Evolutionary conservation across 2,329 filamentous ascomycete species (phyloP).

Genomic region (Fusarium incarnatum): DNA sequence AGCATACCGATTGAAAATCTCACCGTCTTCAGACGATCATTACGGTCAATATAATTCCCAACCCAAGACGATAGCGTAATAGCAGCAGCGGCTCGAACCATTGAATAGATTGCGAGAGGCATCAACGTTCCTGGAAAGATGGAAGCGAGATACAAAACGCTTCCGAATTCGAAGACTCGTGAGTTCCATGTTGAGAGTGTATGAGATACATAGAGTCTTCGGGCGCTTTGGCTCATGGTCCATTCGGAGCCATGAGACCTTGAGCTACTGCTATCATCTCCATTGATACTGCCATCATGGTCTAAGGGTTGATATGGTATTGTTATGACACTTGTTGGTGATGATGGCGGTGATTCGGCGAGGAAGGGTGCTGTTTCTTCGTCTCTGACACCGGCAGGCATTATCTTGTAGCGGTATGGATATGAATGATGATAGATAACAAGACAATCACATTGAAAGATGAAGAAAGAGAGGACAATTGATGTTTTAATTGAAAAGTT

Average conservation of each 20-base stretch:
- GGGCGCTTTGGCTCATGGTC: conserved; percentile 38
- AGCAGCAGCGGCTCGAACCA: conserved; percentile 68
- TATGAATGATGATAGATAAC: not conserved
- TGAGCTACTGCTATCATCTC: not conserved
- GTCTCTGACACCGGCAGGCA: conserved; percentile 29
- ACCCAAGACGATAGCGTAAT: conserved; percentile 69
- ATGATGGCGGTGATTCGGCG: not conserved
- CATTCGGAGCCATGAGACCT: not conserved
- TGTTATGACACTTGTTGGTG: not conserved
- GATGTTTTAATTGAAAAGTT: not conserved
- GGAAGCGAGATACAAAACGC: conserved; percentile 67
- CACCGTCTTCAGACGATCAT: conserved; percentile 62
- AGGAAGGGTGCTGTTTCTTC: conserved; percentile 29
- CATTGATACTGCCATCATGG: not conserved
- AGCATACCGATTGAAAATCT: conserved; percentile 59
- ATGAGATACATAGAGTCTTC: conserved; percentile 67
- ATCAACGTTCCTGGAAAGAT: conserved; percentile 70
- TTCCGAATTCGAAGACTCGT: conserved; percentile 72
- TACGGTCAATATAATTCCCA: conserved; percentile 69
- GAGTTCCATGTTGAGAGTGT: conserved; percentile 74
- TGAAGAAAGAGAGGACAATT: not conserved
- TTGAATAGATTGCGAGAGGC: conserved; percentile 76
- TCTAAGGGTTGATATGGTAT: conserved; percentile 1
- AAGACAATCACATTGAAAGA: not conserved
- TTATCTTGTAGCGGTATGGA: not conserved